Evolutionary conservation across 2,329 filamentous ascomycete species (phyloP).

Genomic region (Neonectria magnoliae): DNA sequence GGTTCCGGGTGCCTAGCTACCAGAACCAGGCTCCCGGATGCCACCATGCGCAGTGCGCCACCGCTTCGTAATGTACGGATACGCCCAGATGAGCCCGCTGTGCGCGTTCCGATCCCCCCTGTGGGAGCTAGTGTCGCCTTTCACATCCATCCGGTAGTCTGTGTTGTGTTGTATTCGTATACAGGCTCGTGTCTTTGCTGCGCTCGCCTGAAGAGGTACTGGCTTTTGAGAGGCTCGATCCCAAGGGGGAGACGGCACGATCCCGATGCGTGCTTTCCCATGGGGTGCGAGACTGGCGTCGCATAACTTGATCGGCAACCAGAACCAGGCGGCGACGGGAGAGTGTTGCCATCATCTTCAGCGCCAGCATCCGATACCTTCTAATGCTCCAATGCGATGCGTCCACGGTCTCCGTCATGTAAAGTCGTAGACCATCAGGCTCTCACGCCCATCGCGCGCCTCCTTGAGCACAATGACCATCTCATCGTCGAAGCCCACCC

Average conservation of each 20-base stretch:
- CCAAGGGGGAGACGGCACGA: not conserved
- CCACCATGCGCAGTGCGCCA: conserved; percentile 21
- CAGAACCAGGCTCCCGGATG: conserved; percentile 19
- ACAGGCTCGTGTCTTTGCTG: not conserved
- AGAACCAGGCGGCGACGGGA: not conserved
- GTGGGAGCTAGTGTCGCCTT: not conserved
- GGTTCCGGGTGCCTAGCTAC: conserved; percentile 15
- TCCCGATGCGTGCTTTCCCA: not conserved
- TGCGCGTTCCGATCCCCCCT: conserved; percentile 18
- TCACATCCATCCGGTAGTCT: not conserved
- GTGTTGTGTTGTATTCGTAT: not conserved
- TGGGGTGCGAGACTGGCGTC: not conserved
- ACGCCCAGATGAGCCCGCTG: not conserved
- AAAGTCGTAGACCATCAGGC: conserved; percentile 88
- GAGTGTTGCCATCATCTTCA: not conserved
- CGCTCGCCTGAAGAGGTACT: not conserved
- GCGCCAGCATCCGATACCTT: not conserved
- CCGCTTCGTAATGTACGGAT: conserved; percentile 7
- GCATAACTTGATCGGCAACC: not conserved
- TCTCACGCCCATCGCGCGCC: conserved; percentile 72
- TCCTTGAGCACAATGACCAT: conserved; percentile 89
- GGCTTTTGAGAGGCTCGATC: not conserved
- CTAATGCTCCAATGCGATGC: conserved; percentile 1
- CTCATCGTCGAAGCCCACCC: conserved; percentile 91
- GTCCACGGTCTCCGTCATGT: conserved; percentile 54